These are phyloP conservation scores for Boletellus ananas DNA, from an alignment of 768 basidiomycete species.

Conservation along the genomic window DNA sequence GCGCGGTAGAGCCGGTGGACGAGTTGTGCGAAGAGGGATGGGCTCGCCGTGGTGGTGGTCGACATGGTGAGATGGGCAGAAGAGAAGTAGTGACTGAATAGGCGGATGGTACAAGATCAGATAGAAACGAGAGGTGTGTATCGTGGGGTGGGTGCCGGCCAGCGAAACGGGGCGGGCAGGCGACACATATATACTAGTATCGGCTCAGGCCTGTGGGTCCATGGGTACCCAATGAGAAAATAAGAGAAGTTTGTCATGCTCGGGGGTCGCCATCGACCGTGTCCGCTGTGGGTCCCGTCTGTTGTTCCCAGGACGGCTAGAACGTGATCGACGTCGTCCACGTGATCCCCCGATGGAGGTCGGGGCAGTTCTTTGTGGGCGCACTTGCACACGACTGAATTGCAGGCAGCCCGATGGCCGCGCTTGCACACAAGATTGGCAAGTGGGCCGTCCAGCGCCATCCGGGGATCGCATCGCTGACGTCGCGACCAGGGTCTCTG, in stretches of 20 bases:
- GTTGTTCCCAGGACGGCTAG: slow-evolving; percentile 21
- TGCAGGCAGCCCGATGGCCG: slow-evolving; percentile 11
- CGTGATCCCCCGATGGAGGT: slow-evolving; percentile 19
- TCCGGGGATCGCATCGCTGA: slow-evolving; percentile 1
- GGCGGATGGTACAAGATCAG: neutral
- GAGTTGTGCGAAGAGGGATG: slow-evolving; percentile 34
- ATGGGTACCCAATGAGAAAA: neutral
- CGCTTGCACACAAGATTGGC: slow-evolving; percentile 49
- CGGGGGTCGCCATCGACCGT: neutral
- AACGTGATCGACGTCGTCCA: slow-evolving; percentile 17
- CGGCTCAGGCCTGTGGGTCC: too few species aligned
- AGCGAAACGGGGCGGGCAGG: neutral
- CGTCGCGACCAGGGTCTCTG: slow-evolving; percentile 62
- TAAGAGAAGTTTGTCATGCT: neutral
- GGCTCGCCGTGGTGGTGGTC: neutral
- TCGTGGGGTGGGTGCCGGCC: slow-evolving; percentile 16
- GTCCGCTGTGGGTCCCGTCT: slow-evolving; percentile 8
- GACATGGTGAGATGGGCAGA: neutral
- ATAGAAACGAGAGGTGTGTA: neutral
- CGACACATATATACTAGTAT: slow-evolving; percentile 21
- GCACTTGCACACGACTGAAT: slow-evolving; percentile 3
- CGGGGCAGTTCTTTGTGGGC: slow-evolving; percentile 9
- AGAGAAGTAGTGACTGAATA: too few species aligned
- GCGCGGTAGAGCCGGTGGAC: slow-evolving; percentile 39
- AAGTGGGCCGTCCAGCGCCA: slow-evolving; percentile 10